Conservation (phyloP, 176 grass and related monocot genomes). For the Musa troglodytarum region DNA sequence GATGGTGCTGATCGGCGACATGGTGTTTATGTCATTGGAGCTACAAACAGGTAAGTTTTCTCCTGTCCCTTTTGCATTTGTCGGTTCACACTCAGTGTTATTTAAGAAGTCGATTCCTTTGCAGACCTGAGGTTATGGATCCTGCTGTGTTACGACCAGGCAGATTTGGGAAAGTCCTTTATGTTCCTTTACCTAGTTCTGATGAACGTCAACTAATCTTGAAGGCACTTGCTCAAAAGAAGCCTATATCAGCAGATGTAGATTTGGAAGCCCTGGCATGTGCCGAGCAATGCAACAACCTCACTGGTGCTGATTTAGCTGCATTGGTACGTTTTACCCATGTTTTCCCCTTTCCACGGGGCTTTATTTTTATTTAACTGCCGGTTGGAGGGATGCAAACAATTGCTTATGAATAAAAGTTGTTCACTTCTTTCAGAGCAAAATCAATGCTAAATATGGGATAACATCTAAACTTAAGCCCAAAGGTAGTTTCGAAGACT, state of each 20-base stretch:
- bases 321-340: constrained; percentile 39
- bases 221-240: constrained; percentile 55
- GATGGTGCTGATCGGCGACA: constrained; percentile 71
- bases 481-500: background rate
- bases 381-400: no score
- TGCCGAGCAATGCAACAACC: constrained; percentile 45
- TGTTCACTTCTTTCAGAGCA: background rate
- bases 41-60: constrained; percentile 67
- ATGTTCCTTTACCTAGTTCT: constrained; percentile 65
- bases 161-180: constrained; percentile 69
- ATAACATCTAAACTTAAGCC: no score
- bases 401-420: background rate
- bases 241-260: constrained; percentile 46
- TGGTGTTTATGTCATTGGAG: constrained; percentile 84
- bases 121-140: constrained; percentile 81
- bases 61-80: background rate
- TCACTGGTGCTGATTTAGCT: constrained; percentile 69
- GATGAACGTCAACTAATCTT: constrained; percentile 58
- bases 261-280: constrained; percentile 44
- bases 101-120: background rate
- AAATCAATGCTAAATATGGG: background rate
- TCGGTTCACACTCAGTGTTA: background rate
- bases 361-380: background rate
- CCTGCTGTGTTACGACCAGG: constrained; percentile 70
- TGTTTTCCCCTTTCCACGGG: background rate